Base-by-base conservation (phyloP, 129 eudicot genomes). In the Chrysanthemum makinoi region DNA sequence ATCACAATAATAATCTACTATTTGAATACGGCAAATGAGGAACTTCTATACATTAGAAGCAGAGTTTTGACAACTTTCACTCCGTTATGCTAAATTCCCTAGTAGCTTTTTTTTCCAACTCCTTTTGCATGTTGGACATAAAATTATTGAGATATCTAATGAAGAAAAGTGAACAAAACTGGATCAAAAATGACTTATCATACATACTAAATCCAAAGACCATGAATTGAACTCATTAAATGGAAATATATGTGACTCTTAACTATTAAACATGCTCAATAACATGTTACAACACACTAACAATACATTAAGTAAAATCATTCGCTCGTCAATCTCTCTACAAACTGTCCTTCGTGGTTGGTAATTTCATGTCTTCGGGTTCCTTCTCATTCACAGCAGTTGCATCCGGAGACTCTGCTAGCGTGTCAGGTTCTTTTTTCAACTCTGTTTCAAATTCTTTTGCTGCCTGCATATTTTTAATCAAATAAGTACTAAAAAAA, bases 401-500 rank as follows among this genome's bases (percentile, higher is more conserved):
- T 24, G 61, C 57, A 26, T 79, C 80, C 26, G 77, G 71, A 20
- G 74, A 72, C 72, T 83, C 86, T 14, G 58, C 82, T 16, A 76
- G 13, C 4, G 86, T 28, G 43, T 84, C 92, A 4, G 86, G 82
- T 63, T 89, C 96, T 67, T 84, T 89, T 76, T 84, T 89, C 59
- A 89, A 81, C 79, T 89, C 96, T 0, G 89, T 62, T 65, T 89
- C 93, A 53, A 89, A 89, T 64, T 89, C 96, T 69, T 89, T 89
- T 52, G 96, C 96, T 13, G 96, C 96, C 96, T 89, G 85, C 62
- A 64, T 13, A 44, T 26, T 15, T 64, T 33, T 6, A 17, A 62
- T 53, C 43, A 72, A 28, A 70, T 76, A 53, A 68, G 59, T 30
- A 72, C 33, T 68, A 43, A n/a, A 65, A 57, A 33, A 30, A 16